Percentiles rank a stretch among this genome's conserved stretches.
These are phyloP conservation scores for Aureobasidium namibiae DNA, from an alignment of 2,329 filamentous ascomycete genomes.

Conservation along the genomic window DNA sequence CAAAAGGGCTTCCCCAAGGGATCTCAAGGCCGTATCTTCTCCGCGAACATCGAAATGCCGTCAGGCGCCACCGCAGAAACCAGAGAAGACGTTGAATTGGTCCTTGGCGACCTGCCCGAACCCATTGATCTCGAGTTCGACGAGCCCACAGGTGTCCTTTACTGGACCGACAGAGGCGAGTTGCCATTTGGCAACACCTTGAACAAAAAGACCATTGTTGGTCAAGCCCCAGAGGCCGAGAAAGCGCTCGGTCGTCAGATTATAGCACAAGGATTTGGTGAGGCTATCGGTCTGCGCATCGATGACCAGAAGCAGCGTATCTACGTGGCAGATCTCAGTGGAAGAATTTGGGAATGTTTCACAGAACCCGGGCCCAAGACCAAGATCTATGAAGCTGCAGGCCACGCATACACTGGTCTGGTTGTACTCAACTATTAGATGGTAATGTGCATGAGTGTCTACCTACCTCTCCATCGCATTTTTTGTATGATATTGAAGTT, in stretches of 20 bases:
- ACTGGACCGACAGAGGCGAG: constrained; percentile 56
- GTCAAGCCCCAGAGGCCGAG: not conserved
- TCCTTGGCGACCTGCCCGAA: constrained; percentile 43
- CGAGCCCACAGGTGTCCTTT: constrained; percentile 36
- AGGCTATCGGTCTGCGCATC: constrained; percentile 35
- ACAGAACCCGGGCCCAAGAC: not conserved
- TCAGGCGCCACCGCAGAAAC: constrained; percentile 25
- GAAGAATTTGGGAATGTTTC: not conserved
- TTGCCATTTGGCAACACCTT: constrained; percentile 45
- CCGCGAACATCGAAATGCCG: constrained; percentile 38
- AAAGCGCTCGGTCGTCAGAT: constrained; percentile 12
- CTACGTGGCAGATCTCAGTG: not conserved
- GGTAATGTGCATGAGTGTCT: too few species aligned
- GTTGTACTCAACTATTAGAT: not conserved
- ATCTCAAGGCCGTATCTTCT: constrained; percentile 45
- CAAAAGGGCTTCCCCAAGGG: constrained; percentile 48
- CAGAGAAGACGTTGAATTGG: constrained; percentile 35
- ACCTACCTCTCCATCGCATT: too few species aligned
- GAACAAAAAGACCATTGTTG: constrained; percentile 28
- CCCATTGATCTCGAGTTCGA: constrained; percentile 53
- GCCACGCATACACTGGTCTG: constrained; percentile 13
- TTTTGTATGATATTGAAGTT: too few species aligned
- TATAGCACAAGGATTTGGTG: constrained; percentile 32
- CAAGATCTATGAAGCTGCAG: constrained; percentile 13
- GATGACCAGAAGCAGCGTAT: not conserved